Percentiles rank a stretch among this genome's conserved stretches.
phyloP scores from a whole-genome alignment of 192 early-diverging fungal genomes.

The Coemansia sp. region DNA sequence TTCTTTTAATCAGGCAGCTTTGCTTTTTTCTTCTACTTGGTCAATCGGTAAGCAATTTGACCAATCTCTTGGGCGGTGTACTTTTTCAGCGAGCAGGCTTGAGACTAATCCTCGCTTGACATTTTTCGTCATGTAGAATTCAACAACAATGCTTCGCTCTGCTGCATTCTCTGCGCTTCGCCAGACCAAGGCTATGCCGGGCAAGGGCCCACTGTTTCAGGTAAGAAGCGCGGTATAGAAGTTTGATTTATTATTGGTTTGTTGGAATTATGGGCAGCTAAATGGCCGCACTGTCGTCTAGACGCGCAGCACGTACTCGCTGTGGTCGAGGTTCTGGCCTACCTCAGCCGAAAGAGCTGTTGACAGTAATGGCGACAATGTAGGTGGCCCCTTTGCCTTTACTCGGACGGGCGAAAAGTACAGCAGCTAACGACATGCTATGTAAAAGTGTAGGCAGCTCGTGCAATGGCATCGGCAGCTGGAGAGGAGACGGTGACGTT shows the following conservation, averaged over 20 bases:
- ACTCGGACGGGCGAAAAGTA: background rate
- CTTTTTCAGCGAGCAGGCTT: background rate
- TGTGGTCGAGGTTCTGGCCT: constrained; percentile 31
- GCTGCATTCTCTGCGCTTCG: constrained; percentile 34
- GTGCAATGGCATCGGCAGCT: constrained; percentile 40
- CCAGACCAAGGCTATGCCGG: constrained; percentile 25
- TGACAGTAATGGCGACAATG: background rate
- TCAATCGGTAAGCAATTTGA: background rate
- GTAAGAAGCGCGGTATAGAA: constrained; percentile 9
- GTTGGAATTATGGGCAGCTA: background rate
- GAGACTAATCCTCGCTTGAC: background rate
- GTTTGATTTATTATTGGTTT: background rate
- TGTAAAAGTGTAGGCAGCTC: constrained; percentile 25
- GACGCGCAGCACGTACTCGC: constrained; percentile 7
- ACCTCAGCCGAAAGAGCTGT: background rate
- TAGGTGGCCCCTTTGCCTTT: background rate
- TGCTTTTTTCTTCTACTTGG: background rate
- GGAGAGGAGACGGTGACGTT: constrained; percentile 60
- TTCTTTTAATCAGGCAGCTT: background rate
- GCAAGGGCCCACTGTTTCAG: constrained; percentile 40
- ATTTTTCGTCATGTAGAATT: background rate
- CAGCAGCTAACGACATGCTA: background rate
- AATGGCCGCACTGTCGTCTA: background rate
- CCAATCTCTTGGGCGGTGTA: background rate
- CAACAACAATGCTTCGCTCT: constrained; percentile 38